Base-by-base conservation (phyloP, 371 early-diverging fungal species). In the Gilbertella persicaria region DNA sequence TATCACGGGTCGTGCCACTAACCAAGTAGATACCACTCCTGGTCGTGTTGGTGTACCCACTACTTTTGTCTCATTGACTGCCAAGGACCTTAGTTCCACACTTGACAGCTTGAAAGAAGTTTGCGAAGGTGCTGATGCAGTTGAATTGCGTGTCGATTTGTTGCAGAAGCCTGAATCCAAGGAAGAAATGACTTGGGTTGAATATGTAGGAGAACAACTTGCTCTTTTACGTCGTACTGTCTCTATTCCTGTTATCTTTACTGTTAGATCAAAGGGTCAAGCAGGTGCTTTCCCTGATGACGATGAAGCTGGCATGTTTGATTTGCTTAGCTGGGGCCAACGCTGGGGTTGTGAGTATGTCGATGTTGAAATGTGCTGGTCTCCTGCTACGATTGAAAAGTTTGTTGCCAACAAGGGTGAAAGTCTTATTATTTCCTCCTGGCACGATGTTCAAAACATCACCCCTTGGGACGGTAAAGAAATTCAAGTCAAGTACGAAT, bases 141-240 rank as follows among this genome's bases (percentile, higher is more conserved):
- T 98, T 39, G 98, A 98, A 75, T 70, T 97, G 37, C 92, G 98
- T 24, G 96, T 91, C 2, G 98, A 98, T 67, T 73, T 97, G 23
- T 73, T 98, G 36, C 50, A 72, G 47, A 64, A 64, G 14, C 76
- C 80, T 5, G 79, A 78, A 25, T 55, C 72, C 29, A 52, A 54
- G 38, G 61, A 62, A 6, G 51, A 56, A 14, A 60, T 59, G 29
- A 54, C 69, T 13, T 75, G 81, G 40, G 70, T 80, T 5, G 87
- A 88, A 16, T 90, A 83, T 55, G 83, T 94, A 36, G 87, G 83
- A 24, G 69, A 81, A 24, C 96, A 97, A 66, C 70, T 98, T 9
- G 78, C 91, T 4, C 59, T 89, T 38, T 73, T 97, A 5, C 84
- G 93, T 23, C 84, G 89, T 38, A 67, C 76, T 40, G 80, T 51